phyloP scores from a whole-genome alignment of 2,329 filamentous ascomycete species.

The Mollisiaceae sp. region DNA sequence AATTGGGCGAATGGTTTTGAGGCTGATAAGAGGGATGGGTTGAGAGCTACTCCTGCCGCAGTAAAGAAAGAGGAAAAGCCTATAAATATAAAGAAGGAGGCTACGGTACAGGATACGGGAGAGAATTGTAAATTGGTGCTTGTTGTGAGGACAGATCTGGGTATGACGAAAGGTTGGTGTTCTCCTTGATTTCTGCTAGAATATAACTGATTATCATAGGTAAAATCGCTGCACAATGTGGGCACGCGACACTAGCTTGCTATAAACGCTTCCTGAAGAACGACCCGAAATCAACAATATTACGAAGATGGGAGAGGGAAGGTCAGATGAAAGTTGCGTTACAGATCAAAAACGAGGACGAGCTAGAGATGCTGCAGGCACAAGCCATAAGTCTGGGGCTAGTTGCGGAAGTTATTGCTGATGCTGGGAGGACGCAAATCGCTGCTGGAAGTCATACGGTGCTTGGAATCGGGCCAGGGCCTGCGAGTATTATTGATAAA shows the following conservation, averaged over 20 bases:
- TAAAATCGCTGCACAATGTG: conserved; percentile 95
- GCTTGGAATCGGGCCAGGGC: conserved; percentile 80
- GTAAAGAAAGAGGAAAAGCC: conserved; percentile 15
- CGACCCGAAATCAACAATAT: conserved; percentile 61
- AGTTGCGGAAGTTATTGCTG: conserved; percentile 87
- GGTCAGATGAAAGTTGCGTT: conserved; percentile 95
- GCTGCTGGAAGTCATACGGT: conserved; percentile 92
- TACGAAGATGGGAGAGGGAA: conserved; percentile 81
- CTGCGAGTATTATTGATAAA: conserved; percentile 83
- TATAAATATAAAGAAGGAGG: conserved; percentile 55
- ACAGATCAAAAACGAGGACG: conserved; percentile 85
- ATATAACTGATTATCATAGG: conserved; percentile 55
- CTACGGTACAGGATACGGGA: conserved; percentile 47
- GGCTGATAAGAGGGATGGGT: conserved; percentile 62
- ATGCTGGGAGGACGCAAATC: conserved; percentile 98
- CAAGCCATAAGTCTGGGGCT: conserved; percentile 83
- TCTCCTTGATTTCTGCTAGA: conserved; percentile 17
- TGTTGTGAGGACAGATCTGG: conserved; percentile 89
- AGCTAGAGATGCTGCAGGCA: conserved; percentile 74
- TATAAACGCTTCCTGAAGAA: conserved; percentile 79
- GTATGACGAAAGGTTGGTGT: conserved; percentile 89
- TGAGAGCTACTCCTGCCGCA: conserved; percentile 45
- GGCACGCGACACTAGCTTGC: conserved; percentile 95
- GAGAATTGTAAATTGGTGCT: conserved; percentile 96
- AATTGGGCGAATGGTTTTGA: conserved; percentile 69